Evolutionary conservation across 2,329 filamentous ascomycete species (phyloP), one percentile per base, ranked within the genome.

Genomic region (Paracoccidioides brasiliensis): DNA sequence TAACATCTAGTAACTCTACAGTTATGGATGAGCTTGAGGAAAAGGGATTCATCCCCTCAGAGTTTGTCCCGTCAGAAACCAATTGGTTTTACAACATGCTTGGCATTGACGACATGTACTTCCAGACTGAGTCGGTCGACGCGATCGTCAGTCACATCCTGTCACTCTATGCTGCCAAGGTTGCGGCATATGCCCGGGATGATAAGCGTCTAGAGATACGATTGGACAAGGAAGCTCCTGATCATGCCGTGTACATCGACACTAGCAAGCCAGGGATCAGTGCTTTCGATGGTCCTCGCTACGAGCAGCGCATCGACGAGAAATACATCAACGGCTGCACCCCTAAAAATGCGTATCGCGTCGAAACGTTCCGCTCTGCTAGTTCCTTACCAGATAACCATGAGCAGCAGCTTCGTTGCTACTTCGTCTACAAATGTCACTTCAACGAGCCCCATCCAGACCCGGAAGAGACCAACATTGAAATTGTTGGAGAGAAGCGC

Each of bases 181-280:
- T 97, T 49, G 93, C 93, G 41, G 90, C 93, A 7, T 93, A 88
- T 69, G 89, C 91, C 40, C 84, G 93, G 56, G 87, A 94, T 70
- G 91, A 97, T 74, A 94, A 94, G 78, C 85, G 85, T 62, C 81
- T 97, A 65, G 90, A 97, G 74, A 96, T 98, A 64, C 83, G 90
- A 60, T 76, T 98, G 44, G 91, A 97, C 69, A 96, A 96, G 81
- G 93, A 98, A 74, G 89, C 89, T 28, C 76, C 79, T 57, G 93
- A 97, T 69, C 93, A 97, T 68, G 93, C 93, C 57, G 94, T 97
- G 67, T 98, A 97, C 75, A 97, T 98, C 63, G 93, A 98, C 70
- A 98, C 93, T 55, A 96, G 90, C 71, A 86, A 85, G 67, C 91
- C 93, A 14, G 93, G 93, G 62, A 77, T 88, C 64, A 87, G 84